Base-by-base conservation (phyloP, 495 filamentous ascomycete species). In the Podospora pseudocomata region DNA sequence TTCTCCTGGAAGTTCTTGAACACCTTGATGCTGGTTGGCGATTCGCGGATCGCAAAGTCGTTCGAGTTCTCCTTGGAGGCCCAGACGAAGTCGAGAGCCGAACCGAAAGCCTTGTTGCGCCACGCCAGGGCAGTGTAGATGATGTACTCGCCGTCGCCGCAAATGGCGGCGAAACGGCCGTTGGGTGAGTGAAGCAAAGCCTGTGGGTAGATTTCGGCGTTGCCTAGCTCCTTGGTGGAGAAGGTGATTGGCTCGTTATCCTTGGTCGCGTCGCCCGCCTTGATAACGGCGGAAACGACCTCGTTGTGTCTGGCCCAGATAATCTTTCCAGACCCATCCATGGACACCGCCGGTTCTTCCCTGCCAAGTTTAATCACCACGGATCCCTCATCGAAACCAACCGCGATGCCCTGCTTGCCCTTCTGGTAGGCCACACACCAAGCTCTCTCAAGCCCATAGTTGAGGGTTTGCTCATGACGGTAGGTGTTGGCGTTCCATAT, bases 401-500 rank as follows among this genome's bases (percentile, higher is more conserved):
- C 90, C 0, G 93, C 95, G 68, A 99, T 85, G 1, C 93, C 93
- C 76, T 98, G 95, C 81, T 90, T 91, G 66, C 94, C 94, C 69
- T 90, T 89, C 76, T 99, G 95, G 75, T 96, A 97, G 30, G 91
- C 86, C 60, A 98, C 91, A 87, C 96, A 98, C 95, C 95, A 99
- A 56, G 95, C 96, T 72, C 95, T 84, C 79, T 99, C 96, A 60
- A 99, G 77, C 3, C 94, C 93, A 76, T 99, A 98, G 78, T 90
- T 97, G 68, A 99, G 81, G 5, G 93, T 96, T 76, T 98, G 96
- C 76, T 98, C 95, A 55, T 98, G 84, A 64, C 95, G 85, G 78
- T 98, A 98, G 60, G 95, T 97, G 72, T 96, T 95, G 66, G 96
- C 94, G 75, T 99, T 95, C 95, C 95, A 99, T 78, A 98, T 94